Evolutionary conservation across 2,329 filamentous ascomycete genomes (phyloP).

Genomic region (Colletotrichum plurivorum): DNA sequence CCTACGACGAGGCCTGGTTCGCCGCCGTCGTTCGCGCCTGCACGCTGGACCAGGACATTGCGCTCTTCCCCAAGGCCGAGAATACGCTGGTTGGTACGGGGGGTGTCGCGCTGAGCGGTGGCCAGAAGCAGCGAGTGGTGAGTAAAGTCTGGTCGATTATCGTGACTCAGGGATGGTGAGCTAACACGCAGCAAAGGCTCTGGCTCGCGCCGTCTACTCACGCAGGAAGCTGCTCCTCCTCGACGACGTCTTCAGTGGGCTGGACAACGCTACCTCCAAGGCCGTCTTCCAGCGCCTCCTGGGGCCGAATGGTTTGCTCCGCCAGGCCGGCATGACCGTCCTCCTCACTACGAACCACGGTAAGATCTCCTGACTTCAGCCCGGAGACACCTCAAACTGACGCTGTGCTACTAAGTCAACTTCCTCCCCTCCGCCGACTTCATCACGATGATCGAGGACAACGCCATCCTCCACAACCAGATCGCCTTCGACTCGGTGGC

Average conservation of each 20-base stretch:
- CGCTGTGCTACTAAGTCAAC: constrained; percentile 38
- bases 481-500: constrained; percentile 42
- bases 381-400: neutral
- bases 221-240: constrained; percentile 55
- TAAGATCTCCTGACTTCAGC: constrained; percentile 37
- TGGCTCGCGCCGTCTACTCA: constrained; percentile 63
- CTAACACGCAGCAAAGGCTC: constrained; percentile 45
- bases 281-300: constrained; percentile 59
- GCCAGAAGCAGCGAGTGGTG: constrained; percentile 59
- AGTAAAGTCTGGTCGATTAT: constrained; percentile 27
- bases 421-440: constrained; percentile 45
- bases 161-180: neutral
- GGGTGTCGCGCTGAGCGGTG: constrained; percentile 59
- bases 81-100: constrained; percentile 56
- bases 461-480: constrained; percentile 44
- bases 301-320: constrained; percentile 56
- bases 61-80: constrained; percentile 49
- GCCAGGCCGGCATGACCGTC: constrained; percentile 53
- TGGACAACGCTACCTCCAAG: constrained; percentile 60
- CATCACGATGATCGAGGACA: constrained; percentile 45
- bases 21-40: constrained; percentile 50
- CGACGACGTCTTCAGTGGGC: constrained; percentile 62
- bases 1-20: constrained; percentile 48
- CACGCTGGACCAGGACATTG: constrained; percentile 52
- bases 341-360: constrained; percentile 59